Base-by-base conservation (phyloP, 139 green algal genomes). In the Edaphochlamys debaryana region DNA sequence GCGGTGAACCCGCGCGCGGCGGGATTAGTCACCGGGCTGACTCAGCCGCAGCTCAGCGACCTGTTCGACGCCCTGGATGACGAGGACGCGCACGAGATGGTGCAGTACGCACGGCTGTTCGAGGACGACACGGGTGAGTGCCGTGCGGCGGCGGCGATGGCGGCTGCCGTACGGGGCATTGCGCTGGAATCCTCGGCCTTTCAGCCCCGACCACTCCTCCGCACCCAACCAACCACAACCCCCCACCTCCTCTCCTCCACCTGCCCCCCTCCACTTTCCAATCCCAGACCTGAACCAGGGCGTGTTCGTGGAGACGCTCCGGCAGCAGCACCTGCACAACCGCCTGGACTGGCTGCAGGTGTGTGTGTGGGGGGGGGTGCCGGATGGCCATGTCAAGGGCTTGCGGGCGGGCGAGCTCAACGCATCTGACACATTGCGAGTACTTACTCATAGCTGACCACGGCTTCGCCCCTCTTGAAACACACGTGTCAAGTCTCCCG, bases 41-140 rank as follows among this genome's bases (percentile, higher is more conserved):
- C 9, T 2, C 54, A 41, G n/a, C 32, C 32, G 20, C 82, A 87
- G 62, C 56, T 87, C 40, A 52, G 19, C 5, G 82, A 87, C 25
- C 67, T 91, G 34, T 86, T 79, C 37, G 87, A 91, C 23, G 87
- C 87, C 17, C 76, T 91, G 37, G 87, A 91, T 64, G 82, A 70
- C 34, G 87, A 91, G 40, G 84, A 88, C 37, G 37, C 78, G 23
- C 69, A 81, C 7, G 87, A 91, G 40, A 81, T 87, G 64, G 54
- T 88, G 60, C 67, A 69, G 40, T 91, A 91, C 80, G 58, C 72
- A 22, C 52, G 74, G 67, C 74, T 87, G 66, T 87, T 87, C 34
- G 82, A 87, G 41, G 74, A 82, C 36, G 82, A 87, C 67, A 58
- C 66, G 7, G 75, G 75, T 81, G 75, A 36, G 75, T 9, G 69